Percentiles rank a stretch among this genome's conserved stretches.
Conservation (phyloP, 768 basidiomycete genomes). For the Lactarius trivialis region DNA sequence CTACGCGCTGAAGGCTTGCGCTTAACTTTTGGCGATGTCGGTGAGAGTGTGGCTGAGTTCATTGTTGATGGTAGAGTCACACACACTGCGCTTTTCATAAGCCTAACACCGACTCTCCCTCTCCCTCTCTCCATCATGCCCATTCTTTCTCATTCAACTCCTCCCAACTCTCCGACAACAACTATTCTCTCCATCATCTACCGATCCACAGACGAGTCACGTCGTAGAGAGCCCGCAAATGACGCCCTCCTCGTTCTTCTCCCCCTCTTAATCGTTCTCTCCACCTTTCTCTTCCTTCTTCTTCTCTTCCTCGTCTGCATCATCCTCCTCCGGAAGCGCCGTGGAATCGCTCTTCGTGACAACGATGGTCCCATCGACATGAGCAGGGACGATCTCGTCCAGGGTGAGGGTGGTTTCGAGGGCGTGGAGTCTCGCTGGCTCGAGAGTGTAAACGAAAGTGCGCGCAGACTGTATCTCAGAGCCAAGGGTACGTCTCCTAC, state of each 20-base stretch:
- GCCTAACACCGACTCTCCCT: not conserved
- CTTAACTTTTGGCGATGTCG: conserved; percentile 47
- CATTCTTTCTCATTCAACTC: not conserved
- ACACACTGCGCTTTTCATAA: not conserved
- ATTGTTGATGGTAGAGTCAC: conserved; percentile 1
- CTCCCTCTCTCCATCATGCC: conserved; percentile 1
- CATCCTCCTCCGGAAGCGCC: conserved; percentile 70
- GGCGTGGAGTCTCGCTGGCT: conserved; percentile 92
- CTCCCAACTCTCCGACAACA: not conserved
- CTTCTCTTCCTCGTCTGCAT: conserved; percentile 88
- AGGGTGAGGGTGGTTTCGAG: conserved; percentile 90
- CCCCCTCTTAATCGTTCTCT: conserved; percentile 88
- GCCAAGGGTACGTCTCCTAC: conserved; percentile 66
- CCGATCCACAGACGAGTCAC: conserved; percentile 11
- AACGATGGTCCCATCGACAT: conserved; percentile 90
- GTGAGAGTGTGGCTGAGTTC: conserved; percentile 46
- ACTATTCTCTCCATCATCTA: conserved; percentile 4
- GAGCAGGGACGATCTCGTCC: conserved; percentile 82
- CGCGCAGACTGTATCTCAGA: conserved; percentile 65
- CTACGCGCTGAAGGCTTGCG: conserved; percentile 51
- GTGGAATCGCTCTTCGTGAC: conserved; percentile 76
- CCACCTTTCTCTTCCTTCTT: conserved; percentile 88
- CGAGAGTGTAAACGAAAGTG: conserved; percentile 64
- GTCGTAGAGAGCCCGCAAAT: conserved; percentile 28
- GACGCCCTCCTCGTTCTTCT: conserved; percentile 83